phyloP scores from a whole-genome alignment of 495 filamentous ascomycete species.

The Penicillium turbatum region DNA sequence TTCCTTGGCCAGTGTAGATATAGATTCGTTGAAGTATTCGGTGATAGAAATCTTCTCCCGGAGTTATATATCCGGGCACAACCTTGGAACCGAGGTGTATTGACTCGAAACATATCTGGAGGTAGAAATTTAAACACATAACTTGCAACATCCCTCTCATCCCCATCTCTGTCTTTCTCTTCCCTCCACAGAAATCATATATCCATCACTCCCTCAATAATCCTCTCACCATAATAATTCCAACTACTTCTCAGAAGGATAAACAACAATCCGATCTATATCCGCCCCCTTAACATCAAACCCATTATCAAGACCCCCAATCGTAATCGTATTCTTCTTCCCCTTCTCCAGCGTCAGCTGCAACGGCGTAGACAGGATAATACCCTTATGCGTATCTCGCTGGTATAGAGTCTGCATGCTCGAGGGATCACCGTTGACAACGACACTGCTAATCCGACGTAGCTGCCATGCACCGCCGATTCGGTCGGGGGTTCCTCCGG shows the following conservation, averaged over 20 bases:
- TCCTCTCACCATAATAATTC: no score
- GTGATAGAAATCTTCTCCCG: no score
- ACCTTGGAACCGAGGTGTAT: no score
- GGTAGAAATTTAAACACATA: no score
- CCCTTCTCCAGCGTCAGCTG: slow-evolving; percentile 24
- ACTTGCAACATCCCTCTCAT: no score
- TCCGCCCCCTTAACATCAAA: slow-evolving; percentile 24
- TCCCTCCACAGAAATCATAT: no score
- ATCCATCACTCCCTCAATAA: no score
- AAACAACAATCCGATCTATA: slow-evolving; percentile 26
- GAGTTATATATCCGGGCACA: no score
- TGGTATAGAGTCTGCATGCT: slow-evolving; percentile 23
- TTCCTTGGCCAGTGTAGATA: no score
- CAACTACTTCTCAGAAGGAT: slow-evolving; percentile 16
- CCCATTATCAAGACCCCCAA: slow-evolving; percentile 23
- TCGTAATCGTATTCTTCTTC: slow-evolving; percentile 21
- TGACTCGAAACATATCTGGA: no score
- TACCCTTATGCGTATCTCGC: slow-evolving; percentile 26
- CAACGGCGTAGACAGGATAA: slow-evolving; percentile 25
- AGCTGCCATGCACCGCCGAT: slow-evolving; percentile 26
- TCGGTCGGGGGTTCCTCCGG: slow-evolving; percentile 23
- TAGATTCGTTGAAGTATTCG: no score
- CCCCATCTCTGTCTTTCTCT: no score
- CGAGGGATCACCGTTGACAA: slow-evolving; percentile 21
- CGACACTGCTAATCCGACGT: slow-evolving; percentile 25